Evolutionary conservation across 202 grass and related monocot species (phyloP), one percentile per base, ranked within the genome.

Genomic region (Setaria viridis): DNA sequence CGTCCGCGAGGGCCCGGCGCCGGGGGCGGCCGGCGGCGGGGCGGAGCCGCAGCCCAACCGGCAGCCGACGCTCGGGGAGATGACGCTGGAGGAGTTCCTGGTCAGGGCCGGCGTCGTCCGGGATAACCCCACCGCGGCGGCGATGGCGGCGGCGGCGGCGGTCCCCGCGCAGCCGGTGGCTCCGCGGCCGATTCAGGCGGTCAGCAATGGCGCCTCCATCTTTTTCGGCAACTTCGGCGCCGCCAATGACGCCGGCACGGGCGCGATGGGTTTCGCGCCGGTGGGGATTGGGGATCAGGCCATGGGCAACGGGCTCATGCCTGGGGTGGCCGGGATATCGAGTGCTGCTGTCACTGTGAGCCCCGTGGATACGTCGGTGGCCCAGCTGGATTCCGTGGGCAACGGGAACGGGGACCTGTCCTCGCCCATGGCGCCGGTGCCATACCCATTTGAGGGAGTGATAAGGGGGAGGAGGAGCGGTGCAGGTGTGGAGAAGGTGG

Each of bases 71-170:
- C 92, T 90, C 16, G 85, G 91, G n/a, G 91, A 93, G 91, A 90
- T 93, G 81, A 93, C 91, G 51, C 84, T 93, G 51, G 91, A 93
- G 88, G 91, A 90, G 47, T 93, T 93, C 78, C 57, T 93, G 6
- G 82, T 89, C 49, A 80, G 45, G 71, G 92, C 92, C 12, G 92
- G 92, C 12, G 92, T 94, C 69, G 92, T 94, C 30, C 59, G 83
- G 20, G 92, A 94, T 76, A 85, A 91, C 59, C 66, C 82, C 4
- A 54, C 80, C 0, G 66, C 69, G 0, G 76, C 68, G 0, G 67
- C 74, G 0, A 63, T 25, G 64, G 71, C 20, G 0, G 68, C 70
- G 4, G 47, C 77, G 5, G 59, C 84, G 1, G 85, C 63, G 3
- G 66, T 80, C 9, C n/a, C 64, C 53, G 67, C 39, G 64, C 76